Evolutionary conservation across 2,329 filamentous ascomycete genomes (phyloP), one percentile per base, ranked within the genome.

Genomic region (Botrytis galanthina): DNA sequence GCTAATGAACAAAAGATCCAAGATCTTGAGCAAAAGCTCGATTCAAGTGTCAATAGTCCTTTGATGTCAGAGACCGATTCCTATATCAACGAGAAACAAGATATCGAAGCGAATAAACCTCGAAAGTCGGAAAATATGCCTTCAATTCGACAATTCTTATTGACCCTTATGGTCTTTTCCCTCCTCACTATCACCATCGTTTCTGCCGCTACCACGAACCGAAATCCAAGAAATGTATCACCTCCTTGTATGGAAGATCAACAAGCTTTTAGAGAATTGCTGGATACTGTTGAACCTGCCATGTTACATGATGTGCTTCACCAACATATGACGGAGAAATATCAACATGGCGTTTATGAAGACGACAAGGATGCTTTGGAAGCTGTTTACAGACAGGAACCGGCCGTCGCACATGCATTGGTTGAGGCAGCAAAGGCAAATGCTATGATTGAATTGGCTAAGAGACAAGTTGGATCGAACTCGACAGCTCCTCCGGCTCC

Each of bases 261-360:
- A 79, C 61, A 78, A 77, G 66, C 82, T 29, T 88, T 91, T 82
- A 84, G 87, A 76, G 85, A 88, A 74, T 81, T 90, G 72, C 82
- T 91, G 71, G 84, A 86, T 75, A 84, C 85, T 37, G 83, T 91
- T 73, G 88, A 90, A 35, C 86, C 86, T 72, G 85, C 88, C 67
- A 86, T 88, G 60, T 84, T 95, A 71, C 90, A 93, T 81, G 86
- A 87, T 64, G 87, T 92, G 71, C 85, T 94, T 46, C 90, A 92
- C 81, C 84, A 86, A 75, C 86, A 90, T 78, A 84, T 90, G 71
- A 87, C 88, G 63, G 85, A 86, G 66, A 88, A 88, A 79, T 93
- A 90, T 82, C 87, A 89, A 80, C 87, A 92, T 79, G 91, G 91
- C 74, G 86, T 93, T 73, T 92, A 90, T 81, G 86, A 88, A 75